These are phyloP conservation scores for Pythium angustatum DNA, from an alignment of 352 stramenopile genomes.

Conservation along the genomic window DNA sequence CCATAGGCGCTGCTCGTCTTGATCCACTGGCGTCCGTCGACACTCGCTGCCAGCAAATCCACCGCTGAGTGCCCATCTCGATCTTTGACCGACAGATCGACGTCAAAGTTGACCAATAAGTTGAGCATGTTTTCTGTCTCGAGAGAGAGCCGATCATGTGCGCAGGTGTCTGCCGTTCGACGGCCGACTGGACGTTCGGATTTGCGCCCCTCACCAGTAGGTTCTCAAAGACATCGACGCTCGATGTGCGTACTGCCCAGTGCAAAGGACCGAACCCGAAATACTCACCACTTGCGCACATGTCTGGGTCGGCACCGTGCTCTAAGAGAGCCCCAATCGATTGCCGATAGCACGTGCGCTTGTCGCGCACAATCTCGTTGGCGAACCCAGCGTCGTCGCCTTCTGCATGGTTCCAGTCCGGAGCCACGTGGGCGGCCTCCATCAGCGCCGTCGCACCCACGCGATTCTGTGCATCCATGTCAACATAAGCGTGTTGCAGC, in stretches of 20 bases:
- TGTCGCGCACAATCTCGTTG: not conserved
- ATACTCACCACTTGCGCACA: not conserved
- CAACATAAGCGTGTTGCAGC: not conserved
- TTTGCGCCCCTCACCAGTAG: not conserved
- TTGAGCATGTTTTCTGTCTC: no score
- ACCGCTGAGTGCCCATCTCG: no score
- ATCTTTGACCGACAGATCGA: no score
- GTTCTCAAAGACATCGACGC: not conserved
- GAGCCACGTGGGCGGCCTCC: not conserved
- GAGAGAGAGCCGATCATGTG: no score
- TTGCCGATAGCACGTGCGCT: not conserved
- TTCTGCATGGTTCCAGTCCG: not conserved
- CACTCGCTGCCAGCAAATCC: no score
- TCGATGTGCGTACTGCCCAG: not conserved
- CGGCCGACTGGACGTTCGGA: not conserved
- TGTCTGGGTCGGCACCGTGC: not conserved
- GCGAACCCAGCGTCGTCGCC: not conserved
- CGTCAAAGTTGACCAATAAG: no score
- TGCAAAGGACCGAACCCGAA: not conserved
- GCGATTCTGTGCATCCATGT: constrained; percentile 3
- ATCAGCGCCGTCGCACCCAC: constrained; percentile 4
- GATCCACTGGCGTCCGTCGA: no score
- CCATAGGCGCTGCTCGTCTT: no score
- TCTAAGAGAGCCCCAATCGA: not conserved
- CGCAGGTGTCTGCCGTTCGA: not conserved